phyloP scores from a whole-genome alignment of 805 yeast species.

The Kazachstania kunashirensis region DNA sequence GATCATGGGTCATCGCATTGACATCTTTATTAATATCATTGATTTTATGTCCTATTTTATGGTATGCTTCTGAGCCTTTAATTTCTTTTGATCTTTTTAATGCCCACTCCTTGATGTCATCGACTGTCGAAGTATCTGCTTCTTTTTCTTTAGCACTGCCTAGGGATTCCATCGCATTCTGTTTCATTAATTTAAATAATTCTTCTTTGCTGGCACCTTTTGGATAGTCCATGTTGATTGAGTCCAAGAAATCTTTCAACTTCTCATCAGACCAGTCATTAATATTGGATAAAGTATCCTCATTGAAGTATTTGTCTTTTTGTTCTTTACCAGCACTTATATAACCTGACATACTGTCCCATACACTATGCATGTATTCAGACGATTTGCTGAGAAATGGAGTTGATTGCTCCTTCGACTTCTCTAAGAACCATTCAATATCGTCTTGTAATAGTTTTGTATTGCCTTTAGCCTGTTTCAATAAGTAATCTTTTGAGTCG shows the following conservation, averaged over 20 bases:
- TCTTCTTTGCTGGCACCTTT: conserved; percentile 33
- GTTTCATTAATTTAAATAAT: conserved; percentile 33
- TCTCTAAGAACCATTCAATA: conserved; percentile 30
- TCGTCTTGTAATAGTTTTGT: conserved; percentile 32
- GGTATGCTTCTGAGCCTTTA: conserved; percentile 8
- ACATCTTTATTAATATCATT: conserved; percentile 8
- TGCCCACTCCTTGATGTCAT: conserved; percentile 31
- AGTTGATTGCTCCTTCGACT: conserved; percentile 24
- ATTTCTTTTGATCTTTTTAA: conserved; percentile 9
- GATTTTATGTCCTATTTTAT: conserved; percentile 5
- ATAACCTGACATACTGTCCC: conserved; percentile 14
- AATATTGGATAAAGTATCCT: conserved; percentile 38
- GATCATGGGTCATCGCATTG: conserved; percentile 8
- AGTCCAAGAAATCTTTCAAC: conserved; percentile 33
- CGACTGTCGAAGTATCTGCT: background rate
- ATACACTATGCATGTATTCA: conserved; percentile 19
- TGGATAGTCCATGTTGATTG: conserved; percentile 34
- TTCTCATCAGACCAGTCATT: conserved; percentile 40
- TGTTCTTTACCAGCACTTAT: conserved; percentile 13
- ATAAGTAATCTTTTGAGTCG: conserved; percentile 30
- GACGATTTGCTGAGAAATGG: conserved; percentile 32
- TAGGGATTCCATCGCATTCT: conserved; percentile 20
- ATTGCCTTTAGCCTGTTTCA: conserved; percentile 29
- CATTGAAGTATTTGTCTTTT: conserved; percentile 31
- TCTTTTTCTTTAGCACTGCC: conserved; percentile 11